A percentile compares a stretch with the other conserved stretches of the same genome.
phyloP scores from a whole-genome alignment of 2,329 filamentous ascomycete genomes.

The Fusarium irregulare region DNA sequence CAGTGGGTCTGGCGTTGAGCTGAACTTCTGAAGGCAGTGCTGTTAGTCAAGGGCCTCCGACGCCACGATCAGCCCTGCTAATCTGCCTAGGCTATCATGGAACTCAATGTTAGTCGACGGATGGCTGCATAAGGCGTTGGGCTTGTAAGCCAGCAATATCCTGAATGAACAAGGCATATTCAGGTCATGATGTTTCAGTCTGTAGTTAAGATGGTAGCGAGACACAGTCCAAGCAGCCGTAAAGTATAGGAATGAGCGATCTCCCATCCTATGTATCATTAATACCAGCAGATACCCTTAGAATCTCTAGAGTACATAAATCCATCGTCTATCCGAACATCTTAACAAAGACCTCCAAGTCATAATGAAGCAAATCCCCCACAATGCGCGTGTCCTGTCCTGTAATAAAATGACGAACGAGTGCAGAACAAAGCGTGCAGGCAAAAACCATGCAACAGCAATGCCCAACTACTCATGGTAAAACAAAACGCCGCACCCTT shows the following conservation, averaged over 20 bases:
- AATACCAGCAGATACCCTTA: constrained; percentile 29
- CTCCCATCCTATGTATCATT: constrained; percentile 40
- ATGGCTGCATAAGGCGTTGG: constrained; percentile 13
- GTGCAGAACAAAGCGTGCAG: constrained; percentile 11
- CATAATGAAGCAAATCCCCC: constrained; percentile 20
- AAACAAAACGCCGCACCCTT: constrained; percentile 45
- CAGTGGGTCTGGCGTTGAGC: constrained; percentile 19
- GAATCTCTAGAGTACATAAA: constrained; percentile 23
- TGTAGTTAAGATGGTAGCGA: background rate
- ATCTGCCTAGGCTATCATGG: constrained; percentile 29
- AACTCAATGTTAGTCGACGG: background rate
- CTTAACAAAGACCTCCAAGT: constrained; percentile 27
- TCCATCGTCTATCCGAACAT: constrained; percentile 41
- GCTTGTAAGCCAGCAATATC: constrained; percentile 1
- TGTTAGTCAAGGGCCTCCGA: constrained; percentile 37
- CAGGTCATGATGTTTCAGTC: background rate
- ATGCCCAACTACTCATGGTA: constrained; percentile 14
- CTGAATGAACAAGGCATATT: background rate
- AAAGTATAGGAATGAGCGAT: constrained; percentile 29
- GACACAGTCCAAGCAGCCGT: constrained; percentile 28
- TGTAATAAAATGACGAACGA: constrained; percentile 20
- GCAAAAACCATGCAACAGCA: constrained; percentile 18
- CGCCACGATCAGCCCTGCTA: constrained; percentile 29
- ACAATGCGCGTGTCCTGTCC: constrained; percentile 29
- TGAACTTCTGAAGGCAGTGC: constrained; percentile 28